Base-by-base conservation (phyloP, 2,329 filamentous ascomycete species). In the Ophiostoma himal-ulmi region DNA sequence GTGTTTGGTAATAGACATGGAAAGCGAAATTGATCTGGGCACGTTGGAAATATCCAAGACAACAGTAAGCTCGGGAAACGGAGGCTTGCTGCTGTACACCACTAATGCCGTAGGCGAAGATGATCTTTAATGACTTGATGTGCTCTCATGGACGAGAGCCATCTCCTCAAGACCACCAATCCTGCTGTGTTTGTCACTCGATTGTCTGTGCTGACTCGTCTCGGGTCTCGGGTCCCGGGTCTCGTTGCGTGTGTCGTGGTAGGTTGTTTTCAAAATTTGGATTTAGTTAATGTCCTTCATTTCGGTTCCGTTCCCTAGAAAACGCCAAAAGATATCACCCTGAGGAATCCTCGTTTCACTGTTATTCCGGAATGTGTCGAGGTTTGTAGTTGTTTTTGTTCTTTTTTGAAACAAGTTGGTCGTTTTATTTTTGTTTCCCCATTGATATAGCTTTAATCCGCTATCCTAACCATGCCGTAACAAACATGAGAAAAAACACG, bases 1-100 rank as follows among this genome's bases (percentile, higher is more conserved):
- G 83, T 84, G 84, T 85, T 86, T 86, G 84, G 84, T 86, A 86
- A 85, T 85, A 81, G 79, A 80, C 79, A 79, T 82, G 82, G 78
- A 75, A 68, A 70, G 48, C 65, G 71, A 75, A 76, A 57, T 83
- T 76, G 74, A 78, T 86, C 81, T 86, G 81, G 84, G 84, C 84
- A 86, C 83, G 84, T 41, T 65, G 62, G 62, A 65, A 65, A 65
- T 39, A 65, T 65, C 62, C 62, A 65, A 65, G 36, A 39, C 80
- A 80, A 80, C 80, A 79, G 79, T 77, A 81, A 82, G 83, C 83
- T 84, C 79, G 76, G 78, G 71, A 78, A 68, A 68, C 69, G 75
- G 75, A 79, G 80, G 82, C 82, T 81, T 83, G 80, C 78, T 83
- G 84, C 82, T 85, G 84, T 86, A 86, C 84, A 86, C 62, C 84